Evolutionary conservation across 2,329 filamentous ascomycete species (phyloP), one percentile per base, ranked within the genome.

Genomic region (Neoascochyta sp.): DNA sequence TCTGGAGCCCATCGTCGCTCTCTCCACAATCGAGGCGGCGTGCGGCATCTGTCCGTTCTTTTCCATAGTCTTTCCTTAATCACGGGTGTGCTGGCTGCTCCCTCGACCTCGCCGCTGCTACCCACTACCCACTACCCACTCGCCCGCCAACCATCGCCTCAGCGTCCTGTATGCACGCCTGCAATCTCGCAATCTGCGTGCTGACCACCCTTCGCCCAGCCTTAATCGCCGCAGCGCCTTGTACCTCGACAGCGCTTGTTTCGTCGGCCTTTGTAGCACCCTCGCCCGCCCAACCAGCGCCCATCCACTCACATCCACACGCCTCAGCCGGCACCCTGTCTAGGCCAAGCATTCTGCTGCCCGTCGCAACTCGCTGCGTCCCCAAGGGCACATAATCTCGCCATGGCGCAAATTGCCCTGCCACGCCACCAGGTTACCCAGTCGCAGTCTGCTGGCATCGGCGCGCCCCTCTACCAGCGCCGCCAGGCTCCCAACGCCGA

Each of bases 341-440:
- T 20, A 7, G 18, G 7, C 18, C 7, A 20, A 20, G 10, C 12
- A 5, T 5, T 10, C 20, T n/a, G 9, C n/a, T n/a, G n/a, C n/a
- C n/a, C n/a, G n/a, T n/a, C n/a, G n/a, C n/a, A n/a, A n/a, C n/a
- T 36, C 38, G 41, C 45, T 39, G 51, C 45, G 45, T 47, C 48
- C 34, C 32, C 40, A 35, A 39, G 40, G 35, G 45, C 43, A 39
- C 41, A 44, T 40, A 40, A 37, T 51, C 34, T 47, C 52, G 50
- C 44, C 27, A 62, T 62, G 54, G 56, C 57, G 47, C 49, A 62
- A 39, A 61, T 59, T 37, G 53, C 58, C 19, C 44, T 62, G 53
- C 59, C 60, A 57, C 60, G 59, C 53, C 61, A 64, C 46, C 58
- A 56, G 44, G 56, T 59, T 47, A 57, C 58, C 47, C 59, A 63